phyloP scores from a whole-genome alignment of 2,329 filamentous ascomycete genomes.

The Penicillium sp. region DNA sequence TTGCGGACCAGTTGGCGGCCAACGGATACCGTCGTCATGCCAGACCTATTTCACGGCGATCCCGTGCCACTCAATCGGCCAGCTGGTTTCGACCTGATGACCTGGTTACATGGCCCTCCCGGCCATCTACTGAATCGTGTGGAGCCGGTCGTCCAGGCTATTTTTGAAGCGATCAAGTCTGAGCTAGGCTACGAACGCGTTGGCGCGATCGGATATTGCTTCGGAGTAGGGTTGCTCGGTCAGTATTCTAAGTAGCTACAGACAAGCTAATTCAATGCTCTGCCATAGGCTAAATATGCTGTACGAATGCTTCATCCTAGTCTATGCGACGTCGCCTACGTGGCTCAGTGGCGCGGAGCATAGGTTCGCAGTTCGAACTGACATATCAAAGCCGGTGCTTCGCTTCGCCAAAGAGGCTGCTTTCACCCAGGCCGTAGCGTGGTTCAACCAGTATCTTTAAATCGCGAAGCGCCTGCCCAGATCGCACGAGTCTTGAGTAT shows the following conservation, averaged over 20 bases:
- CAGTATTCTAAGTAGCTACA: not conserved
- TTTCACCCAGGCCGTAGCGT: constrained; percentile 68
- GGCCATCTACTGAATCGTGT: constrained; percentile 16
- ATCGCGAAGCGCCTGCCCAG: not conserved
- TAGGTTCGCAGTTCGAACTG: constrained; percentile 68
- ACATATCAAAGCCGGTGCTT: constrained; percentile 53
- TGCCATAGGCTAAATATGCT: constrained; percentile 55
- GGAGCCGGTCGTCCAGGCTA: constrained; percentile 17
- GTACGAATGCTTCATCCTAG: constrained; percentile 60
- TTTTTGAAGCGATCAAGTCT: constrained; percentile 17
- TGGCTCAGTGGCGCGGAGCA: constrained; percentile 70
- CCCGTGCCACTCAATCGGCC: constrained; percentile 17
- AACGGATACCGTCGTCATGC: constrained; percentile 23
- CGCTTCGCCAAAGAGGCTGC: constrained; percentile 73
- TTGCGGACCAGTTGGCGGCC: constrained; percentile 21
- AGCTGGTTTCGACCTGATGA: constrained; percentile 15
- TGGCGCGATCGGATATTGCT: constrained; percentile 21
- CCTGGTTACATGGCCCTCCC: constrained; percentile 20
- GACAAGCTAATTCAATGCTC: not conserved
- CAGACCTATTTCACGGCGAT: constrained; percentile 22
- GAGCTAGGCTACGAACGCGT: constrained; percentile 17
- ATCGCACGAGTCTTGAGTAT: no score
- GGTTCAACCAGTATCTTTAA: constrained; percentile 49
- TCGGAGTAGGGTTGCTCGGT: constrained; percentile 12
- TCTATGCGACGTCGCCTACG: constrained; percentile 61